These are phyloP conservation scores for Nymphaea colorata DNA, from an alignment of 164 flowering plant genomes.

Conservation along the genomic window DNA sequence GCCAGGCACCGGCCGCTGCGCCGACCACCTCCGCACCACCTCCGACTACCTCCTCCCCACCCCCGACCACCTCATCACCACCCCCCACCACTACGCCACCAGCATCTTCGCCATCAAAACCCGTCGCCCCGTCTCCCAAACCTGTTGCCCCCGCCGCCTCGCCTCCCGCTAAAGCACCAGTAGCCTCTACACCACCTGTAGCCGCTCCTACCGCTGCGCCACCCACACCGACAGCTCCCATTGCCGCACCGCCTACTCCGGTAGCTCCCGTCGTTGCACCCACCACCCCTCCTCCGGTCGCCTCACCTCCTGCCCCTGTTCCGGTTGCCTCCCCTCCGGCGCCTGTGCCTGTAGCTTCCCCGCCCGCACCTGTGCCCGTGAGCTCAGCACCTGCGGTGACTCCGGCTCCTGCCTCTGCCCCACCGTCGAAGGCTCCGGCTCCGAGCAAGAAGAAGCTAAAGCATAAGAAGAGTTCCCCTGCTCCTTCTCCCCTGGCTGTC, in stretches of 20 bases:
- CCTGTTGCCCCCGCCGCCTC: constrained; percentile 2
- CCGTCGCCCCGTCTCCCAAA: constrained; percentile 1
- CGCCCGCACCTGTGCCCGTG: constrained; percentile 9
- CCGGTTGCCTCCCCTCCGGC: constrained; percentile 6
- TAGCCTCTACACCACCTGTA: neutral
- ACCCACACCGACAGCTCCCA: constrained; percentile 2
- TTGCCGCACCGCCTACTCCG: neutral
- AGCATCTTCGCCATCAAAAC: neutral
- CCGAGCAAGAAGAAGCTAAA: constrained; percentile 18
- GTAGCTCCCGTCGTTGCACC: constrained; percentile 6
- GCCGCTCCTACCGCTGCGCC: constrained; percentile 4
- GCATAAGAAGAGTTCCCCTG: constrained; percentile 16
- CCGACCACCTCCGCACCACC: constrained; percentile 22
- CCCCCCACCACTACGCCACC: constrained; percentile 2
- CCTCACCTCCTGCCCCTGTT: constrained; percentile 17
- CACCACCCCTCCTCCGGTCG: constrained; percentile 9
- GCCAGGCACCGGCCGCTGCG: constrained; percentile 37
- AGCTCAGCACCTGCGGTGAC: constrained; percentile 15
- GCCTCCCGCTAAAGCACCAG: neutral
- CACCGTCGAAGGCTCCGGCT: constrained; percentile 16
- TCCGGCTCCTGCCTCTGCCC: constrained; percentile 11
- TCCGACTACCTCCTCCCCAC: neutral
- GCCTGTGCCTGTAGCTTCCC: constrained; percentile 10
- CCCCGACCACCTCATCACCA: neutral
- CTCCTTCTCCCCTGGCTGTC: constrained; percentile 9